A percentile compares a stretch with the other conserved stretches of the same genome.
These are phyloP conservation scores for Eucalyptus caleyi DNA, from an alignment of 345 rosid genomes.

Conservation along the genomic window DNA sequence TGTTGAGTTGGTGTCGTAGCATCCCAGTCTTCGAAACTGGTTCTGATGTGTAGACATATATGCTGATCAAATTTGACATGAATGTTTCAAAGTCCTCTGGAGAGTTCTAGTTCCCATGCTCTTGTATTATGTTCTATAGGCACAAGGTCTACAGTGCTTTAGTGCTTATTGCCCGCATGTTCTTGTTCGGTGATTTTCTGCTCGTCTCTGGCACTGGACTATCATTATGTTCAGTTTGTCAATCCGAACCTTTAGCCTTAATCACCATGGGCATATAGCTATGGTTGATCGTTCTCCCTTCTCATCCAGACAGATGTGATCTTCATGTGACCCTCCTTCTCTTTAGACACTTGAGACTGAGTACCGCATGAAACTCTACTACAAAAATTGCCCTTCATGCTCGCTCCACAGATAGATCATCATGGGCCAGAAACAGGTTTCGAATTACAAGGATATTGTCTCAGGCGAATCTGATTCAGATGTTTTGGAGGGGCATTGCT, in stretches of 20 bases:
- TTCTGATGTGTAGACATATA: neutral
- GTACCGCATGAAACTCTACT: neutral
- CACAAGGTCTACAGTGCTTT: neutral
- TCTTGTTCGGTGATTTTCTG: neutral
- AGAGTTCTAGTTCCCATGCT: neutral
- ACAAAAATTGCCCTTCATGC: neutral
- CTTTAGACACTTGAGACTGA: neutral
- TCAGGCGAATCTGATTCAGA: neutral
- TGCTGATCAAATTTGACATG: neutral
- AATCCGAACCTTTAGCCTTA: neutral
- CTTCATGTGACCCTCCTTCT: neutral
- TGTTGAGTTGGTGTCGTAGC: neutral
- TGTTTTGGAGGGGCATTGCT: neutral
- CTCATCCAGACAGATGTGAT: neutral
- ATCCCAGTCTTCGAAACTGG: neutral
- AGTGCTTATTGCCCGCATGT: neutral
- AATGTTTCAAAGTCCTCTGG: neutral
- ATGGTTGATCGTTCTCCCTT: neutral
- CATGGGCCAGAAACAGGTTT: neutral
- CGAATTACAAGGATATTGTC: neutral
- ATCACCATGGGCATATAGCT: neutral
- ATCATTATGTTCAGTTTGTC: neutral
- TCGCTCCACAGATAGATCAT: neutral
- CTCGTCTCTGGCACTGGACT: neutral
- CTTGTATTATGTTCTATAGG: neutral